Evolutionary conservation across 306 rosid species (phyloP).

Genomic region (Betula pendula): DNA sequence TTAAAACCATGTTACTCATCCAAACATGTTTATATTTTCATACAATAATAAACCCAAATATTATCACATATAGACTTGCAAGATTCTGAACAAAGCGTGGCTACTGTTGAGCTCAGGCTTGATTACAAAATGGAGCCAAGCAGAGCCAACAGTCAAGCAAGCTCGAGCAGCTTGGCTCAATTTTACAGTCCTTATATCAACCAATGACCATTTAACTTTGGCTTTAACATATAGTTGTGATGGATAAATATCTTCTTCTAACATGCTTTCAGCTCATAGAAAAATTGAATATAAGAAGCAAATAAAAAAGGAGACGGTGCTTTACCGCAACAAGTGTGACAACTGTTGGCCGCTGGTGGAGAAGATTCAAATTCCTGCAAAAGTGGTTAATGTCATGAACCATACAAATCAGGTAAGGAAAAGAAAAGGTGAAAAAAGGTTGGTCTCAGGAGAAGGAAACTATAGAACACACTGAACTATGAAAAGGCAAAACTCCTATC

Average conservation of each 20-base stretch:
- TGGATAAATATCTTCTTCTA: neutral
- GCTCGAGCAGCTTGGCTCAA: neutral
- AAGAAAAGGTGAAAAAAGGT: too few species aligned
- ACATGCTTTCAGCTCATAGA: slow-evolving; percentile 1
- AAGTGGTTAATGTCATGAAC: slow-evolving; percentile 26
- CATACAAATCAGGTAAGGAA: slow-evolving; percentile 9
- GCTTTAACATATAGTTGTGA: neutral
- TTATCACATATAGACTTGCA: neutral
- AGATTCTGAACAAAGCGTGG: neutral
- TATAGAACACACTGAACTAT: neutral
- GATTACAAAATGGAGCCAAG: neutral
- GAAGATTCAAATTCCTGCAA: slow-evolving; percentile 77
- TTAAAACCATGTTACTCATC: neutral
- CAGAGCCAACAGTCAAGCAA: neutral
- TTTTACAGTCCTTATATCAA: neutral
- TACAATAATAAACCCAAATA: neutral
- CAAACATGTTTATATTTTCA: neutral
- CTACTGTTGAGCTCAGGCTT: neutral
- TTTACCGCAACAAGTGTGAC: slow-evolving; percentile 70
- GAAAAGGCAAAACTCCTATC: neutral
- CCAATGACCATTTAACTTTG: neutral
- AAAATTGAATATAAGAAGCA: slow-evolving; percentile 4
- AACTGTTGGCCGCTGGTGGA: slow-evolving; percentile 56
- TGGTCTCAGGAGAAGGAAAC: neutral
- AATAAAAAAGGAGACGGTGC: slow-evolving; percentile 15